A percentile compares a stretch with the other conserved stretches of the same genome.
phyloP scores from a whole-genome alignment of 2,329 filamentous ascomycete species.

The Phaeosphaeria sp. region DNA sequence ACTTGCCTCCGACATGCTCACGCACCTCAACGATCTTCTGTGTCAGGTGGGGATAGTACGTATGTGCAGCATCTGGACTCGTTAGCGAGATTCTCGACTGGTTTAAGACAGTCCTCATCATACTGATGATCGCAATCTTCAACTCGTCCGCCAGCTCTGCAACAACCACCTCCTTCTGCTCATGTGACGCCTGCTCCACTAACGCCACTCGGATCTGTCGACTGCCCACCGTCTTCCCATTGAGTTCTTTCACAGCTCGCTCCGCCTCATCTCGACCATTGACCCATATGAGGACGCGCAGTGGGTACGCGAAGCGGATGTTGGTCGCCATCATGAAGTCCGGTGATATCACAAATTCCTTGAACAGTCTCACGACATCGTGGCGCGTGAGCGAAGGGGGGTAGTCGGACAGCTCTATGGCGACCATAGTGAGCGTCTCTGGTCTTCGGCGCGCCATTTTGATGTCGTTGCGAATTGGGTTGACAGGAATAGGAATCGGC shows the following conservation, averaged over 20 bases:
- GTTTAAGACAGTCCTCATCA: too few relatives aligned
- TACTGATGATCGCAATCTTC: slow-evolving; percentile 21
- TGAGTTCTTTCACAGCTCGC: neutral
- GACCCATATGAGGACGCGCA: slow-evolving; percentile 9
- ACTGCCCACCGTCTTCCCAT: neutral
- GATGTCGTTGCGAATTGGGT: neutral
- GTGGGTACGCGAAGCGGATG: slow-evolving; percentile 12
- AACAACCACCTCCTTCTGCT: slow-evolving; percentile 9
- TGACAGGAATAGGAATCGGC: slow-evolving; percentile 1
- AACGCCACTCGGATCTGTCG: neutral
- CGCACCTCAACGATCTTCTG: slow-evolving; percentile 15
- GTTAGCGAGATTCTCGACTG: too few relatives aligned
- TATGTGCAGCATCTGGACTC: slow-evolving; percentile 12
- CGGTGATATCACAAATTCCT: slow-evolving; percentile 10
- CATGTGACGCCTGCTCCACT: neutral
- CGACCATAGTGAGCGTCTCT: slow-evolving; percentile 2
- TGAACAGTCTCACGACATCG: slow-evolving; percentile 14
- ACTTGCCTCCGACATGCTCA: slow-evolving; percentile 7
- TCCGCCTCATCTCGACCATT: neutral
- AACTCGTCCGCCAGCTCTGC: slow-evolving; percentile 14
- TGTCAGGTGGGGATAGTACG: slow-evolving; percentile 10
- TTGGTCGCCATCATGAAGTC: slow-evolving; percentile 12
- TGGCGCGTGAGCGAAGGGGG: slow-evolving; percentile 9
- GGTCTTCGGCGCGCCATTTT: neutral
- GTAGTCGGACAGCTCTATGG: slow-evolving; percentile 18